Evolutionary conservation across 169 alveolate genomes (phyloP), one percentile per base, ranked within the genome.

Genomic region (Cryptosporidium parvum): DNA sequence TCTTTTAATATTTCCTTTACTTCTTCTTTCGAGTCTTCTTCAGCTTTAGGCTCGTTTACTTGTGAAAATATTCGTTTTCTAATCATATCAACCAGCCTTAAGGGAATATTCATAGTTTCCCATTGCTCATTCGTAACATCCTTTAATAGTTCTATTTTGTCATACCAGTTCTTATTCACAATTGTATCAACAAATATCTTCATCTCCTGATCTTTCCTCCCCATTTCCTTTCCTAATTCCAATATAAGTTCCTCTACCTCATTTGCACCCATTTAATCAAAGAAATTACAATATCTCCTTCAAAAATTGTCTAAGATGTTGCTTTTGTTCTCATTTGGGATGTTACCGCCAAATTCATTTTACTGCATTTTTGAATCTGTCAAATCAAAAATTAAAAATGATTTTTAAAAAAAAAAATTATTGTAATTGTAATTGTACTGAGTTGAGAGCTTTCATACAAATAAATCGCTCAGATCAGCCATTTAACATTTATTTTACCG

Each of bases 91-190:
- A 80, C 89, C 26, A 80, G 21, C 42, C 89, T 59, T 21, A 80
- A 56, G 8, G 89, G 89, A 8, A 80, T 65, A 31, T 29, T 65
- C 89, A 80, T 80, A 5, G 89, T 7, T 37, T 80, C 68, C 89
- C 89, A 80, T 53, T 80, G 80, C 23, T 80, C 80, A 80, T 62
- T 65, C 12, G 56, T 80, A 21, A 80, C 65, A 21, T 18, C 52
- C 59, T 48, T 62, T 7, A 80, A 31, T 35, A 65, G 48, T 26
- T 80, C 75, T 3, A 80, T n/a, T 48, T 48, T 61, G 70, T 80
- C 89, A 29, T 62, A 80, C 89, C 89, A 80, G 31, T 80, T 80
- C 44, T 62, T 80, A 26, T 80, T 62, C 33, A 80, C 89, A 29
- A 80, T 80, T 23, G 65, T 48, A 8, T 80, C 89, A 9, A 62